Base-by-base conservation (phyloP, 768 basidiomycete genomes). In the Cyclocybe cylindracea region DNA sequence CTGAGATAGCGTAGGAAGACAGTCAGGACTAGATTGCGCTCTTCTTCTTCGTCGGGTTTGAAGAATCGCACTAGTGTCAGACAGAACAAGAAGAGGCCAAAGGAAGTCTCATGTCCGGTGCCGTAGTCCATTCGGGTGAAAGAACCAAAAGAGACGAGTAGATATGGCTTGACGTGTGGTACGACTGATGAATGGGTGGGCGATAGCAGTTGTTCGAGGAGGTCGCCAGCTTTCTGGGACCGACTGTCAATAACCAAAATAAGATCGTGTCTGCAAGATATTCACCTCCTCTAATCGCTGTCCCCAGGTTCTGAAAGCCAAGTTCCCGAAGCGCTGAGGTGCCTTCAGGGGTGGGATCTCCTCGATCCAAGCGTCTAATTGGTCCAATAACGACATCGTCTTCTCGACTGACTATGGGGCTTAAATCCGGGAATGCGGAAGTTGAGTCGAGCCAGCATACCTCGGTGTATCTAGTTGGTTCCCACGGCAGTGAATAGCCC, bases 81-180 rank as follows among this genome's bases (percentile, higher is more conserved):
- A 55, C 79, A 81, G 10, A 89, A 75, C 7, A 98, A 77, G 53
- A 92, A 89, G 13, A 95, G 71, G 6, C 81, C 83, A 63, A 97
- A 98, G 0, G 90, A 87, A 0, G 92, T 80, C 73, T 98, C 97
- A 61, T 99, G 97, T 1, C 97, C 97, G 3, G 92, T 94, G 1
- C 97, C 96, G 64, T 98, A 98, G 75, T 99, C 97, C 73, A 98
- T 84, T 48, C 97, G 83, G 10, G 81, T 79, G 61, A 92, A 89
- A 4, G 90, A 94, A 7, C 97, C 97, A 66, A 98, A 98, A 1
- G 94, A 87, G 2, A 83, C 76, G 48, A 89, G 60, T 31, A 98
- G 69, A 57, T 96, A 90, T 1, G 94, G 91, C 34, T 83, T 81
- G 46, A 98, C 65, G 49, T 87, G 83, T 2, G 85, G 84, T 35